Evolutionary conservation across 306 rosid species (phyloP), one percentile per base, ranked within the genome.

Genomic region (Sophora flavescens): DNA sequence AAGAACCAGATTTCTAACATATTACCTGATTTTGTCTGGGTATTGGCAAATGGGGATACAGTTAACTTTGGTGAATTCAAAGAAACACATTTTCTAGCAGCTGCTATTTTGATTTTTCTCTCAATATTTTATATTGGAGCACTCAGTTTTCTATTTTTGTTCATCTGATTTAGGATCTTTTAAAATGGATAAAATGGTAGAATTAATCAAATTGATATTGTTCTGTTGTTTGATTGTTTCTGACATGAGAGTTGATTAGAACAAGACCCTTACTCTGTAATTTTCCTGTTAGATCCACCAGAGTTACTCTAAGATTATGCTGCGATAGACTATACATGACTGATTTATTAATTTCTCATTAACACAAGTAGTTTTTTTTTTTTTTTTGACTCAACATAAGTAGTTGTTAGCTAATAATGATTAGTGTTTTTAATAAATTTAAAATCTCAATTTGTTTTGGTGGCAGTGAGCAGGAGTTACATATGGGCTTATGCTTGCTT

Each of bases 401-500:
- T 41, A 76, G 5, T 52, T 76, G 18, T 36, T 50, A n/a, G 54
- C 32, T 51, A 6, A 4, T 53, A 41, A 39, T 65, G 22, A 13
- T 56, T 50, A 74, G 17, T 3, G 17, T 17, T 12, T 75, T 5
- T 12, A 9, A 42, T 36, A 53, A 53, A 13, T 17, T 51, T 22
- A 22, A 32, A 47, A 14, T 16, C 8, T 63, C 13, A 62, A 5
- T 63, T 4, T 56, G 35, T 80, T 59, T 32, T 83, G 61, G 47
- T 84, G 73, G 74, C 87, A 87, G 94, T 82, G 75, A 89, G 88
- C 89, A 80, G 87, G 80, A 82, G 86, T 69, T 89, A 77, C 82
- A 80, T 86, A 61, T 89, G 94, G 94, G 90, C 90, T 53, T 87
- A 87, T 82, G 89, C 94, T 61, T 87, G 87, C 62, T 89, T 89